Conservation (phyloP, 2,329 filamentous ascomycete species). For the Beauveria sp. region DNA sequence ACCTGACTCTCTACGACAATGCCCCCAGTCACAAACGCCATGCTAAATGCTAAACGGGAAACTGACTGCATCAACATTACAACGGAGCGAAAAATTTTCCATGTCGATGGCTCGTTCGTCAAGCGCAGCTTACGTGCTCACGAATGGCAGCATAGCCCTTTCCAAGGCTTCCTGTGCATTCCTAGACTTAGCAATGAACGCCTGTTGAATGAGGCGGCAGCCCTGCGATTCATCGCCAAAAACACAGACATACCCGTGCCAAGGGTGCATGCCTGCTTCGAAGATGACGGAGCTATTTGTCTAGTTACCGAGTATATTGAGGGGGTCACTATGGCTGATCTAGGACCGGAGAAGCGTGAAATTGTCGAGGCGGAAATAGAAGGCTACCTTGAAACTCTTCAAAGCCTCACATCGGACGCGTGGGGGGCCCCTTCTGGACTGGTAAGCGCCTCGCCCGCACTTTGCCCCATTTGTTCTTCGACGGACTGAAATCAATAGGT, state of each 20-base stretch:
- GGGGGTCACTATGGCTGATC: slow-evolving; percentile 13
- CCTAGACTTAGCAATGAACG: slow-evolving; percentile 14
- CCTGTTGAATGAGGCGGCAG: slow-evolving; percentile 15
- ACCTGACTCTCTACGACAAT: background rate
- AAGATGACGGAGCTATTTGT: slow-evolving; percentile 15
- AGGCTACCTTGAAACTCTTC: background rate
- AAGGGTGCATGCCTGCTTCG: slow-evolving; percentile 16
- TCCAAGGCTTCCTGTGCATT: slow-evolving; percentile 2
- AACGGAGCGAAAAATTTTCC: slow-evolving; percentile 12
- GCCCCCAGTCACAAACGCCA: slow-evolving; percentile 11
- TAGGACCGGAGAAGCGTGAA: slow-evolving; percentile 10
- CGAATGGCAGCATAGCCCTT: slow-evolving; percentile 14
- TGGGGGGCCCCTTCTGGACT: background rate
- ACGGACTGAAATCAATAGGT: background rate
- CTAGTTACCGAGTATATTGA: slow-evolving; percentile 15
- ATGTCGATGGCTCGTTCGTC: slow-evolving; percentile 8
- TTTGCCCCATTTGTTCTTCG: background rate
- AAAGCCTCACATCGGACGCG: background rate
- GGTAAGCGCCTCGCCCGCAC: background rate
- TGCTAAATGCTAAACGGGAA: slow-evolving; percentile 11
- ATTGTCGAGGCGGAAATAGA: slow-evolving; percentile 14
- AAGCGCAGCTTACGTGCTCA: slow-evolving; percentile 13
- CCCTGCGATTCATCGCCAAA: slow-evolving; percentile 13
- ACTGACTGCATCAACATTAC: slow-evolving; percentile 9
- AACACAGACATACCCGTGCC: slow-evolving; percentile 16